Conservation (phyloP, 2,329 filamentous ascomycete species). For the Pestalotiopsis sp. region DNA sequence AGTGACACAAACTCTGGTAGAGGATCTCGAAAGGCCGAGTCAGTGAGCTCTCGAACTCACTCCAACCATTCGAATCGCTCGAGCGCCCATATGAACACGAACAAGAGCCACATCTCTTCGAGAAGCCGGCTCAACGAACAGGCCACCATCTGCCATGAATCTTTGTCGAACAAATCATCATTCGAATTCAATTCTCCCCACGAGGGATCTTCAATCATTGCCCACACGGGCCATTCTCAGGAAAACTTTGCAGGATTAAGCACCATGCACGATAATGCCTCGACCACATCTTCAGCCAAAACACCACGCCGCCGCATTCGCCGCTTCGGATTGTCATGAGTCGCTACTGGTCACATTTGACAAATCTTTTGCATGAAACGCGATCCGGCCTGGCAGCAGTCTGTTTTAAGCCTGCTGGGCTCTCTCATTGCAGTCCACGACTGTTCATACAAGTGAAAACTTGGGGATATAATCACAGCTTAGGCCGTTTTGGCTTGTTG, state of each 20-base stretch:
- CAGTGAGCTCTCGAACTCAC: neutral
- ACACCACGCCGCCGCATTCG: slow-evolving; percentile 20
- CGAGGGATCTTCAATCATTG: slow-evolving; percentile 27
- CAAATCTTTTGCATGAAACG: neutral
- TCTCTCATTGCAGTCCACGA: neutral
- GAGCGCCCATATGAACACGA: neutral
- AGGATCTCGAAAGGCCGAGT: neutral
- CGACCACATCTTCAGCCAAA: neutral
- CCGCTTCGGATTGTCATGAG: slow-evolving; percentile 3
- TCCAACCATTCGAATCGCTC: neutral
- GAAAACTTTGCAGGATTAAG: slow-evolving; percentile 19
- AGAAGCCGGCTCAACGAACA: neutral
- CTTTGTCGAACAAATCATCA: slow-evolving; percentile 16
- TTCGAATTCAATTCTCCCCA: slow-evolving; percentile 15
- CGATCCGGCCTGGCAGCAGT: neutral
- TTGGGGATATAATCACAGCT: neutral
- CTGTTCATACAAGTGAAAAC: neutral
- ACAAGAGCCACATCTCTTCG: neutral
- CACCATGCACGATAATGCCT: neutral
- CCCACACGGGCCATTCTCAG: slow-evolving; percentile 33
- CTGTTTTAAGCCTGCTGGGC: neutral
- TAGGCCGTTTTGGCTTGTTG: neutral
- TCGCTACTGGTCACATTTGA: neutral
- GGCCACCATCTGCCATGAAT: slow-evolving; percentile 7
- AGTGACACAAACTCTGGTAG: slow-evolving; percentile 14